A percentile compares a stretch with the other conserved stretches of the same genome.
Evolutionary conservation across 495 filamentous ascomycete species (phyloP).

Genomic region (Monascus purpureus): DNA sequence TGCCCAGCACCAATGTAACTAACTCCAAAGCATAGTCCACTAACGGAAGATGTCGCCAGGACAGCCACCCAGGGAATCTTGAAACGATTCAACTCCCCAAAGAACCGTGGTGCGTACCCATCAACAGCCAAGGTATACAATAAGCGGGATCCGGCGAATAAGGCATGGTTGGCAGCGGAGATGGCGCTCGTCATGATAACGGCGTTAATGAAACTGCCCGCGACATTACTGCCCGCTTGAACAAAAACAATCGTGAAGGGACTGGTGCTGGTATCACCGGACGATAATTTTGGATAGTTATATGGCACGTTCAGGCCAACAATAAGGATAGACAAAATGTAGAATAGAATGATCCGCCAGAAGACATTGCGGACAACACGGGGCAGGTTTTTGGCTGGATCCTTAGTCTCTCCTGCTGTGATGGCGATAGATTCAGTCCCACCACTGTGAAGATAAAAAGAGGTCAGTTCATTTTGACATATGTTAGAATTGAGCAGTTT

Average conservation of each 20-base stretch:
- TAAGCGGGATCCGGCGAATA: constrained; percentile 39
- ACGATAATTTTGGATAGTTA: constrained; percentile 29
- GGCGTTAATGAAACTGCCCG: constrained; percentile 42
- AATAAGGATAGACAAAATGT: constrained; percentile 34
- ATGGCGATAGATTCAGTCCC: constrained; percentile 44
- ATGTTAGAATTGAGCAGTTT: constrained; percentile 3
- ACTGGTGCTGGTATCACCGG: constrained; percentile 25
- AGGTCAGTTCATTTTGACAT: no score
- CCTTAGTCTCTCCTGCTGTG: constrained; percentile 39
- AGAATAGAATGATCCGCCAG: constrained; percentile 40
- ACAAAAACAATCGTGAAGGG: constrained; percentile 42
- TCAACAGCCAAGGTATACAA: constrained; percentile 35
- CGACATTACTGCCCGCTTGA: constrained; percentile 31
- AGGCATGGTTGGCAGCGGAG: constrained; percentile 38
- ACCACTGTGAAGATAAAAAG: constrained; percentile 26
- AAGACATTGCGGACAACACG: constrained; percentile 38
- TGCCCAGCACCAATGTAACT: constrained; percentile 48
- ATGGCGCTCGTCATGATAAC: constrained; percentile 41
- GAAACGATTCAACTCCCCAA: constrained; percentile 39
- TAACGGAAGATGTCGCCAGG: constrained; percentile 38
- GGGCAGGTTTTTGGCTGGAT: constrained; percentile 33
- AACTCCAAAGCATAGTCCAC: constrained; percentile 44
- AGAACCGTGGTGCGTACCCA: constrained; percentile 31
- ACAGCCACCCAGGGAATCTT: constrained; percentile 46
- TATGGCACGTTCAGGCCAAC: constrained; percentile 41